Conservation (phyloP, 345 rosid species). For the Populus ilicifolia region DNA sequence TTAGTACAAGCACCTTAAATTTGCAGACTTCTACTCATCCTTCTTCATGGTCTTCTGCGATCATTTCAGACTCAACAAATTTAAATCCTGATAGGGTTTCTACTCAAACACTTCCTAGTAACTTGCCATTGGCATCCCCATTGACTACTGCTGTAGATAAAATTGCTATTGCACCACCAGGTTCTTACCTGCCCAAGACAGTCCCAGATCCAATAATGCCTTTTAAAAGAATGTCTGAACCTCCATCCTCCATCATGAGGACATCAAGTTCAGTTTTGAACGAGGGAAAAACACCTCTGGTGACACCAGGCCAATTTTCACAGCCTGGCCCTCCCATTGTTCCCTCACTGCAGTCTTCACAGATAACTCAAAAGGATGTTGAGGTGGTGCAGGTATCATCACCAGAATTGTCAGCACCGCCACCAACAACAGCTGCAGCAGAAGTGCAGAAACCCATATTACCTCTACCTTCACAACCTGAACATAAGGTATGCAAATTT, state of each 20-base stretch:
- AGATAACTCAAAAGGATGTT: constrained; percentile 32
- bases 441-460: constrained; percentile 30
- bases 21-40: constrained; percentile 20
- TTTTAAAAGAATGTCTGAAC: constrained; percentile 21
- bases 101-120: constrained; percentile 19
- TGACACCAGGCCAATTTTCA: constrained; percentile 38
- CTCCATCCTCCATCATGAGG: constrained; percentile 14
- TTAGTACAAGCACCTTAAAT: constrained; percentile 13
- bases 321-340: constrained; percentile 26
- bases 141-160: constrained; percentile 15
- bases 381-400: constrained; percentile 29
- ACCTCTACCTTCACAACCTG: constrained; percentile 33
- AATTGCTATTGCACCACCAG: constrained; percentile 9
- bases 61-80: constrained; percentile 22
- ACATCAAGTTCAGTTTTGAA: constrained; percentile 17
- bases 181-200: constrained; percentile 18
- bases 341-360: constrained; percentile 22
- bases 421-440: constrained; percentile 1
- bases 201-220: constrained; percentile 22
- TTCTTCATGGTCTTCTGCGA: constrained; percentile 11
- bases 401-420: constrained; percentile 2
- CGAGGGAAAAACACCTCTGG: constrained; percentile 28
- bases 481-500: constrained; percentile 24
- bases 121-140: constrained; percentile 24
- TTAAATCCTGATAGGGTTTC: constrained; percentile 24